Evolutionary conservation across 2,329 filamentous ascomycete genomes (phyloP), one percentile per base, ranked within the genome.

Genomic region (Colletotrichum sp.): DNA sequence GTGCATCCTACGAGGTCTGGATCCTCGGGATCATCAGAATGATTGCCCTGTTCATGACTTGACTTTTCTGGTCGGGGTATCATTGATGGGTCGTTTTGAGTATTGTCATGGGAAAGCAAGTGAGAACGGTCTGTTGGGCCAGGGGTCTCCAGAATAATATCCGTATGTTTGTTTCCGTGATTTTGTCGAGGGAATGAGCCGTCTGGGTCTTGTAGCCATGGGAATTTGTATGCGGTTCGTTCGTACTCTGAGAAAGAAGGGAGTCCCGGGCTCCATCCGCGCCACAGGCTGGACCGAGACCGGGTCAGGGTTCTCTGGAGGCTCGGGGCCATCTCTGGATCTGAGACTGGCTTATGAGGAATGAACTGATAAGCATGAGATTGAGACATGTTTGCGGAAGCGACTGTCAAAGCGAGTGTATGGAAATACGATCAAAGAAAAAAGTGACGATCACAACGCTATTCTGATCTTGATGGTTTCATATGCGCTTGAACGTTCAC

Each of bases 281-380:
- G 72, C 82, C 82, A 82, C 6, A 82, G 55, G 3, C 81, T 82
- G 2, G 81, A 82, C 52, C 72, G 77, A 5, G 82, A 83, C 21
- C 72, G 34, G 3, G 68, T 71, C 10, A 78, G 70, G 18, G 60
- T 55, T 12, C 68, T 65, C n/a, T 64, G 64, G 57, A 77, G 52
- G 32, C 55, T 65, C 26, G 74, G 44, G 18, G 39, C 28, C 7
- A 39, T 30, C 24, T 71, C 72, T 10, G 66, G 63, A 49, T 34
- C 68, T 34, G 77, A 49, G 2, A 70, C 39, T 3, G 73, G 77
- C 68, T 67, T 78, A 3, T 76, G 76, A 34, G 76, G 71, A 57
- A 78, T 66, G 26, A 71, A 70, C 32, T 64, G 55, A 30, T 67
- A 39, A 24, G 59, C 13, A 8, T 75, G 67, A 8, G 72, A 34